Percentiles rank a stretch among this genome's conserved stretches.
These are phyloP conservation scores for Basipetospora chlamydospora DNA, from an alignment of 2,329 filamentous ascomycete species.

Conservation along the genomic window DNA sequence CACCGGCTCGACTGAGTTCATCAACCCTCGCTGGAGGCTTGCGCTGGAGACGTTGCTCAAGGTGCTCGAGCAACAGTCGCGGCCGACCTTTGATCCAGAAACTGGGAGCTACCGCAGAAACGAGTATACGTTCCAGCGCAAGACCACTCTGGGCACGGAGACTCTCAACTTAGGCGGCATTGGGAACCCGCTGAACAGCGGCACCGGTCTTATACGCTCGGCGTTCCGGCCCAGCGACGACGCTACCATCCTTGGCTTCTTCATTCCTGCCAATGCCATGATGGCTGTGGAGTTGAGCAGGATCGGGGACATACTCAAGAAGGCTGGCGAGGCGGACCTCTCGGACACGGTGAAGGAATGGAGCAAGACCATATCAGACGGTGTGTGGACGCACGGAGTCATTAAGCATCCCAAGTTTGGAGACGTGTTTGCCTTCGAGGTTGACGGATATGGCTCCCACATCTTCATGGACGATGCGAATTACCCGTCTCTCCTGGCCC, in stretches of 20 bases:
- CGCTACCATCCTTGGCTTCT: slow-evolving; percentile 83
- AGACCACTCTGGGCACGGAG: slow-evolving; percentile 73
- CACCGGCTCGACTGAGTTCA: slow-evolving; percentile 63
- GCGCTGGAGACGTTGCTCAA: slow-evolving; percentile 62
- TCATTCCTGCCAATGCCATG: slow-evolving; percentile 92
- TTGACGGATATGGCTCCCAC: slow-evolving; percentile 70
- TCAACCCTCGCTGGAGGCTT: slow-evolving; percentile 63
- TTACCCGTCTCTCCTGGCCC: slow-evolving; percentile 62
- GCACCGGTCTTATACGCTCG: slow-evolving; percentile 74
- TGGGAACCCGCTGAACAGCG: slow-evolving; percentile 80
- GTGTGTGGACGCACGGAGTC: slow-evolving; percentile 74
- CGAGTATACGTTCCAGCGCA: slow-evolving; percentile 74
- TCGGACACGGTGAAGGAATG: slow-evolving; percentile 42
- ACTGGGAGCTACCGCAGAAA: slow-evolving; percentile 54
- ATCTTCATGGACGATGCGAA: slow-evolving; percentile 88
- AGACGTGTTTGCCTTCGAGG: slow-evolving; percentile 72
- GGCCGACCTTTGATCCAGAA: slow-evolving; percentile 61
- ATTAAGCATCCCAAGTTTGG: slow-evolving; percentile 62
- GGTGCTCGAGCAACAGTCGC: slow-evolving; percentile 65
- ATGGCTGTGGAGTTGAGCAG: slow-evolving; percentile 80
- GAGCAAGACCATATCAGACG: slow-evolving; percentile 52
- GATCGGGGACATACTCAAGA: slow-evolving; percentile 53
- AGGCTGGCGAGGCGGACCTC: slow-evolving; percentile 38
- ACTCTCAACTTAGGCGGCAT: slow-evolving; percentile 69
- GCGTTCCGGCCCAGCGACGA: slow-evolving; percentile 94